phyloP scores from a whole-genome alignment of 1,139 yeast genomes.

The Kodamaea sp. region DNA sequence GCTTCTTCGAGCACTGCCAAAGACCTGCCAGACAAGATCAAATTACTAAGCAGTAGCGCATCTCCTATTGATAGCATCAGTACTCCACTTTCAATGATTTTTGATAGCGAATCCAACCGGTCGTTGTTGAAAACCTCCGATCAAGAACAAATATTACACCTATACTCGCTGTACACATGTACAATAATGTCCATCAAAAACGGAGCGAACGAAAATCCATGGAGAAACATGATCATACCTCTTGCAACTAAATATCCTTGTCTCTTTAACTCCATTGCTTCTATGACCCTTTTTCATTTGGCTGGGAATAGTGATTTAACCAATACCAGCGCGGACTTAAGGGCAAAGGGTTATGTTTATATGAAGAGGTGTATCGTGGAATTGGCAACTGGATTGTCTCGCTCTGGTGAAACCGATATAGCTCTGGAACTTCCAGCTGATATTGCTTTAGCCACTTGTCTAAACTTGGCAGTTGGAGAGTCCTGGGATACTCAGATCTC shows the following conservation, averaged over 20 bases:
- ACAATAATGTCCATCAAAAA: slow-evolving; percentile 64
- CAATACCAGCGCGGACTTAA: slow-evolving; percentile 38
- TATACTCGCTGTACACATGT: slow-evolving; percentile 52
- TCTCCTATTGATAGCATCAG: slow-evolving; percentile 1
- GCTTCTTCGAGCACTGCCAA: not conserved
- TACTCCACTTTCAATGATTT: slow-evolving; percentile 7
- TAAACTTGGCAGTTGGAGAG: slow-evolving; percentile 64
- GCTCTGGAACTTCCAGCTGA: slow-evolving; percentile 53
- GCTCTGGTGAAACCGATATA: slow-evolving; percentile 15
- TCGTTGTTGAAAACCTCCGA: slow-evolving; percentile 27
- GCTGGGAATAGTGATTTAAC: slow-evolving; percentile 42
- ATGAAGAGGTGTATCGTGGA: slow-evolving; percentile 63
- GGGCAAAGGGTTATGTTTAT: slow-evolving; percentile 54
- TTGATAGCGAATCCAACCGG: slow-evolving; percentile 11
- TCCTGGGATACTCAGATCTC: slow-evolving; percentile 69
- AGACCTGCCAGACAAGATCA: slow-evolving; percentile 1
- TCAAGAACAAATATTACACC: slow-evolving; percentile 36
- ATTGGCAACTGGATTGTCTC: slow-evolving; percentile 56
- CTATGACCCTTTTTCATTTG: slow-evolving; percentile 66
- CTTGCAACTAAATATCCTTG: slow-evolving; percentile 55
- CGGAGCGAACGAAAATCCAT: slow-evolving; percentile 66
- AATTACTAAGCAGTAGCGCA: slow-evolving; percentile 1
- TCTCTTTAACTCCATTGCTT: slow-evolving; percentile 60
- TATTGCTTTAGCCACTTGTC: slow-evolving; percentile 63
- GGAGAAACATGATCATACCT: slow-evolving; percentile 62